Base-by-base conservation (phyloP, 2,329 filamentous ascomycete species). In the Colletotrichum karsti region DNA sequence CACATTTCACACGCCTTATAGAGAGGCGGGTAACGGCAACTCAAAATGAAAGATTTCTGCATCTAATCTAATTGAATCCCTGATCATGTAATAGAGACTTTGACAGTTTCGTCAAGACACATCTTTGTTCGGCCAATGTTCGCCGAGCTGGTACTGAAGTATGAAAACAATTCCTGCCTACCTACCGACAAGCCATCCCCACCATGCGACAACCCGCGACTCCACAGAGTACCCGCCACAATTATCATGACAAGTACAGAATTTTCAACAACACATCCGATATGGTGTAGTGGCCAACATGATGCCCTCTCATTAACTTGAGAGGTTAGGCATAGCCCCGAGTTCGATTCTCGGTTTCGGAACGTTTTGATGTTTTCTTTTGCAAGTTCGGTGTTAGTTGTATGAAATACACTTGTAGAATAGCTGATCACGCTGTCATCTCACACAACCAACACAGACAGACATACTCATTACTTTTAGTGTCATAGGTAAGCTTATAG, bases 231-330 rank as follows among this genome's bases (percentile, higher is more conserved):
- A 10, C 26, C 55, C 28, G 55, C 28, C 13, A 44, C 42, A 46
- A 48, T 7, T n/a, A 44, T 24, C 13, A 33, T 26, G 10, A 44
- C 20, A 1, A 3, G 2, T 3, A 2, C 12, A 1, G 1, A 30
- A 10, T 9, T 50, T 20, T 20, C 41, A 59, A 39, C 20, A 28
- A 10, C 4, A 5, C 9, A 28, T 67, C 64, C 60, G 64, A 64
- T 64, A 63, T 67, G 60, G 59, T 67, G 58, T 63, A 67, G 64
- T 67, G 64, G 60, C 59, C 51, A 63, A 63, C 44, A 58, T 63
- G 59, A 67, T 67, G 58, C 35, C 64, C 64, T 67, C 58, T 67
- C 64, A 67, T 58, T 12, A 22, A 7, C 2, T 2, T 26, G 63
- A 44, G n/a, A 63, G 51, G 63, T 37, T 63, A 63, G 59, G 58